phyloP scores from a whole-genome alignment of 2,329 filamentous ascomycete genomes.

The Penicillium sp. region DNA sequence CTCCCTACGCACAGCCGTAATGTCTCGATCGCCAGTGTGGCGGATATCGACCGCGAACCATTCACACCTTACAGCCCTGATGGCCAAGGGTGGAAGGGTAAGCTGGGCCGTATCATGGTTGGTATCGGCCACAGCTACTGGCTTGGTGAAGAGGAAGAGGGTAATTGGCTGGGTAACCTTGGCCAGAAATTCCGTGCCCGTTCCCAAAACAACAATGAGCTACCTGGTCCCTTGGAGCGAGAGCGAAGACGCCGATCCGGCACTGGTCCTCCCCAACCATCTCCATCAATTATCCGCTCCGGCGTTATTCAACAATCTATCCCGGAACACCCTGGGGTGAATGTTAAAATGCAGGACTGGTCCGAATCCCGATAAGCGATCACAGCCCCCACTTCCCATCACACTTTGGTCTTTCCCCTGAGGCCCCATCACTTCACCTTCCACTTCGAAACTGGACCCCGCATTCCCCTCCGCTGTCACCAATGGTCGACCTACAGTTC shows the following conservation, averaged over 20 bases:
- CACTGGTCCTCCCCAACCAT: constrained; percentile 55
- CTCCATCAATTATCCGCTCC: constrained; percentile 37
- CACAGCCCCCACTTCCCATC: not conserved
- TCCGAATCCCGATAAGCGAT: constrained; percentile 30
- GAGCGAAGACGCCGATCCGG: constrained; percentile 63
- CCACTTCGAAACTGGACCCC: not conserved
- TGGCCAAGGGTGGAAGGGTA: constrained; percentile 76
- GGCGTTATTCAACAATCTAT: constrained; percentile 36
- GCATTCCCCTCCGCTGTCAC: not conserved
- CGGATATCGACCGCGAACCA: constrained; percentile 59
- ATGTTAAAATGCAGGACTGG: constrained; percentile 42
- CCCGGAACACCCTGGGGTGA: constrained; percentile 29
- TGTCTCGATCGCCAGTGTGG: constrained; percentile 48
- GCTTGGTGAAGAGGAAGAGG: constrained; percentile 66
- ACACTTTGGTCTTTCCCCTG: not conserved
- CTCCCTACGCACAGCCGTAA: constrained; percentile 45
- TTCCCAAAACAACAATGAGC: constrained; percentile 43
- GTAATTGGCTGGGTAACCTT: constrained; percentile 67
- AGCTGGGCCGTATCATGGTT: constrained; percentile 77
- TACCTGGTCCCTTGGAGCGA: constrained; percentile 51
- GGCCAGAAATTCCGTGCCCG: constrained; percentile 61
- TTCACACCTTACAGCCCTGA: constrained; percentile 71
- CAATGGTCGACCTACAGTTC: not conserved
- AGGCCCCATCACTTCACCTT: not conserved
- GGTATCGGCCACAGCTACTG: constrained; percentile 74